Conservation (phyloP, 352 stramenopile genomes). For the Aphanomyces euteiches region DNA sequence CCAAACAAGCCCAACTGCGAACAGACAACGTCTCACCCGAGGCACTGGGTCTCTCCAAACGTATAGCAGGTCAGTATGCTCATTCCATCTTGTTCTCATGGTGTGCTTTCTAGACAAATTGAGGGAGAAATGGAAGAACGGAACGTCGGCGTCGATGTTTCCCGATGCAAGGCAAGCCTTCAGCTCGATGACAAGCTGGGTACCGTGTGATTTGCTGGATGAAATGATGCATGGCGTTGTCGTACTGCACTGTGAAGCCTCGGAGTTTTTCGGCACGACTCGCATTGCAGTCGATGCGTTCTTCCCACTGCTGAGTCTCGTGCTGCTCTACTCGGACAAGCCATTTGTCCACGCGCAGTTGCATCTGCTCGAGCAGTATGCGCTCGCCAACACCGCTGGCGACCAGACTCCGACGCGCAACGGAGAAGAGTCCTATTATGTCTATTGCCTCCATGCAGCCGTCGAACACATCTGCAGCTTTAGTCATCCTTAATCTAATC, state of each 20-base stretch:
- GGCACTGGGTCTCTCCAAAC: slow-evolving; percentile 47
- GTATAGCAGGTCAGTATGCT: slow-evolving; percentile 49
- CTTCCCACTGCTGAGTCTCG: slow-evolving; percentile 78
- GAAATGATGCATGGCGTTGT: slow-evolving; percentile 83
- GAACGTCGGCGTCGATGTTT: slow-evolving; percentile 46
- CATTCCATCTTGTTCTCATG: slow-evolving; percentile 35
- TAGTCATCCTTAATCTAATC: slow-evolving; percentile 1
- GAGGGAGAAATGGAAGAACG: slow-evolving; percentile 32
- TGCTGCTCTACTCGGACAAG: slow-evolving; percentile 67
- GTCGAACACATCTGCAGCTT: slow-evolving; percentile 84
- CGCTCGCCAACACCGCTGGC: slow-evolving; percentile 45
- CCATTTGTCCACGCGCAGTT: slow-evolving; percentile 74
- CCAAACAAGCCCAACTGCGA: slow-evolving; percentile 57
- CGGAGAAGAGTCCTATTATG: slow-evolving; percentile 85
- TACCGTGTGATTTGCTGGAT: slow-evolving; percentile 79
- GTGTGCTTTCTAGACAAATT: slow-evolving; percentile 25
- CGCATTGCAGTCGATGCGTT: slow-evolving; percentile 85
- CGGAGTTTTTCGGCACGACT: slow-evolving; percentile 78
- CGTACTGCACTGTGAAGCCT: slow-evolving; percentile 79
- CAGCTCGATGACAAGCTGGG: slow-evolving; percentile 67
- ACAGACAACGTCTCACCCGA: slow-evolving; percentile 55
- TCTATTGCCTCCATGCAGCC: slow-evolving; percentile 81
- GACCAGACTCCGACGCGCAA: slow-evolving; percentile 57
- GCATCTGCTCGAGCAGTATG: slow-evolving; percentile 78
- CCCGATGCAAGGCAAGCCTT: slow-evolving; percentile 48